Conservation (phyloP, 495 filamentous ascomycete species). For the Diplogelasinospora grovesii region DNA sequence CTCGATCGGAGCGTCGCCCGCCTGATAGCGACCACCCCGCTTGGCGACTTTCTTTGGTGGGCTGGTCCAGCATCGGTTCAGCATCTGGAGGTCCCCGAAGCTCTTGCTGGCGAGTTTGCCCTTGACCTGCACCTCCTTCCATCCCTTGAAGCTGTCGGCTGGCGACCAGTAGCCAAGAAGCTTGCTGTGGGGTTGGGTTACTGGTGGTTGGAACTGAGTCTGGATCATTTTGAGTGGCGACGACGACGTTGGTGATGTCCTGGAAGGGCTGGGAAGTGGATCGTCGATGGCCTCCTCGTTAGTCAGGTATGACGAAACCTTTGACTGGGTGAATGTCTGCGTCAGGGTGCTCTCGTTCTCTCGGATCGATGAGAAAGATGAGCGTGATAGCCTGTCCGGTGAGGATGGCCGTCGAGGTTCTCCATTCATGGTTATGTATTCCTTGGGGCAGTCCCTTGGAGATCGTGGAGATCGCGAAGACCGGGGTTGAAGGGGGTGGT, state of each 20-base stretch:
- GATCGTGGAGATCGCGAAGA: constrained; percentile 1
- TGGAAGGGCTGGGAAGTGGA: constrained; percentile 14
- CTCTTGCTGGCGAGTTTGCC: constrained; percentile 66
- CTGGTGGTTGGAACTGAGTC: constrained; percentile 42
- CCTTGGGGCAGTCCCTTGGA: constrained; percentile 14
- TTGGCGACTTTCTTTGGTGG: constrained; percentile 20
- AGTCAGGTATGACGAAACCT: constrained; percentile 50
- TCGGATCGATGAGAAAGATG: constrained; percentile 52
- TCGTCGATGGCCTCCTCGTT: constrained; percentile 42
- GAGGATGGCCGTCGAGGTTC: constrained; percentile 13
- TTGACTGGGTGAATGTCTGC: constrained; percentile 66
- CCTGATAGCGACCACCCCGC: constrained; percentile 16
- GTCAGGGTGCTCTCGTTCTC: constrained; percentile 49
- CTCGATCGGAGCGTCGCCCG: constrained; percentile 51
- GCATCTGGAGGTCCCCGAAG: constrained; percentile 57
- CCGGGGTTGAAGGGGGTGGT: constrained; percentile 11
- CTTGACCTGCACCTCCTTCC: constrained; percentile 62
- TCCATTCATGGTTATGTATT: constrained; percentile 26
- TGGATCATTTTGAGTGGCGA: constrained; percentile 31
- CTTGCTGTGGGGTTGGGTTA: constrained; percentile 39
- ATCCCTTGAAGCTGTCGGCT: constrained; percentile 62
- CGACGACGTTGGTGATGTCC: constrained; percentile 8
- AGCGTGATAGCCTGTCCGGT: constrained; percentile 39
- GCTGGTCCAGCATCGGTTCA: constrained; percentile 49
- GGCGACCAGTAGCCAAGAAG: constrained; percentile 61